Percentiles rank a stretch among this genome's conserved stretches.
Evolutionary conservation across 352 stramenopile genomes (phyloP).

Genomic region (Blastocystis sp.): DNA sequence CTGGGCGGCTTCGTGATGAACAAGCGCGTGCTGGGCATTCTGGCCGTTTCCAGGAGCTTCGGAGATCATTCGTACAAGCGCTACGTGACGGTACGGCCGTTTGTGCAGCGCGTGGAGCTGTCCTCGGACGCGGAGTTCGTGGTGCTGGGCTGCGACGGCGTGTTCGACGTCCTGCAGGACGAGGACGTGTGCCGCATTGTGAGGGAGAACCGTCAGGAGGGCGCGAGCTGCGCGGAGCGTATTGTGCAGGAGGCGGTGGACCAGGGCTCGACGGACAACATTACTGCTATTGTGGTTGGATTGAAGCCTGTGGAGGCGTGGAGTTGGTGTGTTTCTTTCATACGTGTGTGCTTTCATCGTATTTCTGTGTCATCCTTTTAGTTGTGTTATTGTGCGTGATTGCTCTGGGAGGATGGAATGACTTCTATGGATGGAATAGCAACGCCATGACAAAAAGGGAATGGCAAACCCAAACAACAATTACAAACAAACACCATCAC

Average conservation of each 20-base stretch:
- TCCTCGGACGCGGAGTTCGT: constrained; percentile 49
- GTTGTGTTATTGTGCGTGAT: too few relatives aligned
- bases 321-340: constrained; percentile 36
- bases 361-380: too few relatives aligned
- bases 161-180: constrained; percentile 66
- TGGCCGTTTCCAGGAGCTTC: constrained; percentile 66
- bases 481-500: too few relatives aligned
- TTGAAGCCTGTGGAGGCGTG: constrained; percentile 30
- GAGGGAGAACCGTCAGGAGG: neutral
- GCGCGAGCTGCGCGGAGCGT: constrained; percentile 14
- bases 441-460: neutral
- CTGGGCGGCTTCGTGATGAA: constrained; percentile 63
- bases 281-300: constrained; percentile 58
- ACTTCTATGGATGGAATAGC: too few relatives aligned
- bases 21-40: constrained; percentile 52
- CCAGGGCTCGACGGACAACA: constrained; percentile 64
- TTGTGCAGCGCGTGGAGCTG: constrained; percentile 19
- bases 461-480: too few relatives aligned
- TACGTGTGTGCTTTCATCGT: neutral
- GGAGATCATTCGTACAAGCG: constrained; percentile 66
- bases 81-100: constrained; percentile 46
- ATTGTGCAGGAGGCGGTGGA: constrained; percentile 61
- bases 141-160: constrained; percentile 58
- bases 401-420: too few relatives aligned
- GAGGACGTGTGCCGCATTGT: constrained; percentile 46